Conservation (phyloP, 2,329 filamentous ascomycete species). For the Mycosphaerella sp. region DNA sequence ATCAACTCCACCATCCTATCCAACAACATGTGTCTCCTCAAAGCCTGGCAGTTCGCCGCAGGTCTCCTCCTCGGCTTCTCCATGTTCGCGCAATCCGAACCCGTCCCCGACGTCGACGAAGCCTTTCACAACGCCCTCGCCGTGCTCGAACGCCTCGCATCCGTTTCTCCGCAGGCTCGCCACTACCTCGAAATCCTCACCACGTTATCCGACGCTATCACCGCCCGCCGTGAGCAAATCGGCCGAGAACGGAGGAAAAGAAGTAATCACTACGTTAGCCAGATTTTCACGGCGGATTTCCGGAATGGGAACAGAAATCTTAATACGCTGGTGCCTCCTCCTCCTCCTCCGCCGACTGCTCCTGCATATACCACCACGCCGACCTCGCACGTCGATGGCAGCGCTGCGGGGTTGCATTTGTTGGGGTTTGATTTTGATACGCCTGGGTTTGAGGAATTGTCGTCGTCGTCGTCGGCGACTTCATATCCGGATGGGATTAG, state of each 20-base stretch:
- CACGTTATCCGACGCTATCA: constrained; percentile 23
- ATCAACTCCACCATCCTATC: constrained; percentile 40
- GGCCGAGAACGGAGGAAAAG: constrained; percentile 19
- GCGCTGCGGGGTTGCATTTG: constrained; percentile 3
- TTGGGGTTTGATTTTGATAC: constrained; percentile 14
- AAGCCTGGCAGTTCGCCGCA: constrained; percentile 50
- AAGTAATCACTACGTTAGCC: constrained; percentile 20
- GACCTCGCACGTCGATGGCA: too few relatives aligned
- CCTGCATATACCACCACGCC: too few relatives aligned
- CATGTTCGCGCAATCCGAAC: constrained; percentile 47
- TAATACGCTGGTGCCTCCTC: too few relatives aligned
- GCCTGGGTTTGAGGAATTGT: constrained; percentile 8
- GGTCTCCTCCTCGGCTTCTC: constrained; percentile 53
- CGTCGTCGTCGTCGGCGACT: not conserved
- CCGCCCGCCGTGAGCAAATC: constrained; percentile 15
- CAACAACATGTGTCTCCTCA: constrained; percentile 55
- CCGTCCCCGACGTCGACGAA: constrained; percentile 42
- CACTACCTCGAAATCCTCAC: constrained; percentile 53
- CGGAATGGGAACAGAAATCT: too few relatives aligned
- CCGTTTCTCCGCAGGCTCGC: constrained; percentile 50
- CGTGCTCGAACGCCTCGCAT: constrained; percentile 46
- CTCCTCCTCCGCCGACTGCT: too few relatives aligned
- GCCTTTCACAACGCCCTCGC: constrained; percentile 48
- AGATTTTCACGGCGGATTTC: constrained; percentile 23
- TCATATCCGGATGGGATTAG: constrained; percentile 1